A percentile compares a stretch with the other conserved stretches of the same genome.
phyloP scores from a whole-genome alignment of 331 rosid species.

The Erythrophleum ivorense region DNA sequence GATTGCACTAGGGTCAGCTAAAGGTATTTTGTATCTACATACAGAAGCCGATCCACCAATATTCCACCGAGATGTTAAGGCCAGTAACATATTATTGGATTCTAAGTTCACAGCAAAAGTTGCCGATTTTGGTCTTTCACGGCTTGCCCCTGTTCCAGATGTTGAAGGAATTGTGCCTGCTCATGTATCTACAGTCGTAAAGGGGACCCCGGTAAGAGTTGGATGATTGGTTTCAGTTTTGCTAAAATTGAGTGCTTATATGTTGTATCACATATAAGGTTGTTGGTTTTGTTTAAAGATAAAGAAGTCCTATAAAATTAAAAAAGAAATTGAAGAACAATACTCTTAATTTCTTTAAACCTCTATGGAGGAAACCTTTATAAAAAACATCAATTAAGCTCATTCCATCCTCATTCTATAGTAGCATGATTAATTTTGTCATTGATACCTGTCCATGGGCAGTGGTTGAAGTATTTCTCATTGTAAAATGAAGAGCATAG shows the following conservation, averaged over 20 bases:
- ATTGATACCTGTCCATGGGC: neutral
- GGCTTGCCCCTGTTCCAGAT: slow-evolving; percentile 91
- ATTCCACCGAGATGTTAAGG: slow-evolving; percentile 92
- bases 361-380: neutral
- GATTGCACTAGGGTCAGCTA: slow-evolving; percentile 83
- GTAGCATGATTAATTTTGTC: neutral
- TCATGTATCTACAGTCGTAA: slow-evolving; percentile 86
- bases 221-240: slow-evolving; percentile 12
- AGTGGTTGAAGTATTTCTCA: neutral
- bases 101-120: slow-evolving; percentile 74
- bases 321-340: slow-evolving; percentile 4
- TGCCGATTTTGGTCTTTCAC: slow-evolving; percentile 97
- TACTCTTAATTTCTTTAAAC: neutral
- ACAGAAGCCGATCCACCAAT: slow-evolving; percentile 97
- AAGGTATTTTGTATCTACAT: slow-evolving; percentile 92
- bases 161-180: slow-evolving; percentile 70
- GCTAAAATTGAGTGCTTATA: neutral
- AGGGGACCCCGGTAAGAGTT: slow-evolving; percentile 91
- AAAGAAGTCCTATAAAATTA: neutral
- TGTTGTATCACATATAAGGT: neutral
- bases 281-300: neutral
- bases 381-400: neutral
- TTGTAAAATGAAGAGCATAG: neutral
- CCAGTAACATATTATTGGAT: slow-evolving; percentile 88
- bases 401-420: neutral